A percentile compares a stretch with the other conserved stretches of the same genome.
Evolutionary conservation across 2,329 filamentous ascomycete genomes (phyloP).

Genomic region (Teratosphaeria viscida): DNA sequence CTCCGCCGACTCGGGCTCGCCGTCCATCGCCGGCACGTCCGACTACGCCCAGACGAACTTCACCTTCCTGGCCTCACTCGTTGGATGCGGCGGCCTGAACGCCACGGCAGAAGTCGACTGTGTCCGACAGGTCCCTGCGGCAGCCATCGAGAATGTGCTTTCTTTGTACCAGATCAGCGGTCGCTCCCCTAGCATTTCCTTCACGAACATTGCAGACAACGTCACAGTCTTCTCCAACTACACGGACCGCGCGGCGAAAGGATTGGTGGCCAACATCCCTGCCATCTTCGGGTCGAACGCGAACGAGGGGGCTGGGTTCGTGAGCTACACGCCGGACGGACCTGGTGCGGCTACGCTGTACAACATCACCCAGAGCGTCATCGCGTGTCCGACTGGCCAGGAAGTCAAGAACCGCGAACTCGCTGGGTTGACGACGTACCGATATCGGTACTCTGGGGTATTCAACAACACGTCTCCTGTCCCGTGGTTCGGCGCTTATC

Average conservation of each 20-base stretch:
- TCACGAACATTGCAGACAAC: constrained; percentile 17
- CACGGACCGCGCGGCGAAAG: constrained; percentile 2
- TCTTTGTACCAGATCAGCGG: not conserved
- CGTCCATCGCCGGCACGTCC: not conserved
- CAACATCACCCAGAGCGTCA: constrained; percentile 6
- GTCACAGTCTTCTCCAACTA: constrained; percentile 20
- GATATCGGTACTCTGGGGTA: constrained; percentile 30
- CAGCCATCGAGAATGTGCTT: not conserved
- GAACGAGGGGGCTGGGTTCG: constrained; percentile 14
- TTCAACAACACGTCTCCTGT: constrained; percentile 31
- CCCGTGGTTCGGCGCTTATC: constrained; percentile 32
- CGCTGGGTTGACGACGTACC: constrained; percentile 22
- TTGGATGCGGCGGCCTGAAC: constrained; percentile 7
- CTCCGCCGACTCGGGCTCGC: constrained; percentile 27
- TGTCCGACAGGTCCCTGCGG: not conserved
- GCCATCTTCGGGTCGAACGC: constrained; percentile 10
- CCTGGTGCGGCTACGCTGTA: constrained; percentile 6
- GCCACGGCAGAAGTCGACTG: constrained; percentile 5
- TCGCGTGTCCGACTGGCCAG: constrained; percentile 5
- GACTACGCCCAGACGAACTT: not conserved
- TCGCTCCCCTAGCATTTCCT: constrained; percentile 2
- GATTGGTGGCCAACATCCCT: constrained; percentile 4
- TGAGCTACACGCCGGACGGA: constrained; percentile 5
- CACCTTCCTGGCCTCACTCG: not conserved
- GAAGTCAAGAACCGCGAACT: constrained; percentile 5